Evolutionary conservation across 371 early-diverging fungal genomes (phyloP).

Genomic region (Syncephalis fuscata): DNA sequence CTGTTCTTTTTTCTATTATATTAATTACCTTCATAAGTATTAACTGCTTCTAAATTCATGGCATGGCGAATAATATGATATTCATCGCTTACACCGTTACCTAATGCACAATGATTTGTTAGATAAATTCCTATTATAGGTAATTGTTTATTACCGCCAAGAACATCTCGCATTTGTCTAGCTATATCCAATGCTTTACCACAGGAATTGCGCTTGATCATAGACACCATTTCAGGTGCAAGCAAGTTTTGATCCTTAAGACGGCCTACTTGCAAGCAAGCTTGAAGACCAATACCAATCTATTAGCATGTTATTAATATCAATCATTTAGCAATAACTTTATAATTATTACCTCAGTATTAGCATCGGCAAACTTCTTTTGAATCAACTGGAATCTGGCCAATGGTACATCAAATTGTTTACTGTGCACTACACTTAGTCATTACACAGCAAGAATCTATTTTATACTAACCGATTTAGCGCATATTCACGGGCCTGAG

Average conservation of each 20-base stretch:
- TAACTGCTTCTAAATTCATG: conserved; percentile 89
- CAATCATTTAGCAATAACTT: not conserved
- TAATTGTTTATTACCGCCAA: conserved; percentile 36
- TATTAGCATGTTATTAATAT: conserved; percentile 7
- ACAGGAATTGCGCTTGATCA: conserved; percentile 94
- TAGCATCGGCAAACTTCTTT: conserved; percentile 91
- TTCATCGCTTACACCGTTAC: conserved; percentile 92
- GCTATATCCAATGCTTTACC: conserved; percentile 91
- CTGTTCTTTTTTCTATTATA: not conserved
- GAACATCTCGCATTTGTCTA: conserved; percentile 70
- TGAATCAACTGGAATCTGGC: conserved; percentile 94
- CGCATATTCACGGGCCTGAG: conserved; percentile 79
- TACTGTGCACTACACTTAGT: conserved; percentile 17
- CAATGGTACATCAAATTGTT: conserved; percentile 87
- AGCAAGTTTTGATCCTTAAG: conserved; percentile 78
- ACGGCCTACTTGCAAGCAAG: conserved; percentile 83
- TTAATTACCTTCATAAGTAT: conserved; percentile 76
- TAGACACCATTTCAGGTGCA: conserved; percentile 91
- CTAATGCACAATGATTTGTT: conserved; percentile 11
- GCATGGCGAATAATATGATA: conserved; percentile 94
- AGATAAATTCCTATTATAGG: not conserved
- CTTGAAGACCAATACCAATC: conserved; percentile 81
- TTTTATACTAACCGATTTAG: conserved; percentile 26
- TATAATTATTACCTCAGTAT: conserved; percentile 47
- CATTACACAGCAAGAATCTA: not conserved